Base-by-base conservation (phyloP, 768 basidiomycete genomes). In the Leccinum arenicola region DNA sequence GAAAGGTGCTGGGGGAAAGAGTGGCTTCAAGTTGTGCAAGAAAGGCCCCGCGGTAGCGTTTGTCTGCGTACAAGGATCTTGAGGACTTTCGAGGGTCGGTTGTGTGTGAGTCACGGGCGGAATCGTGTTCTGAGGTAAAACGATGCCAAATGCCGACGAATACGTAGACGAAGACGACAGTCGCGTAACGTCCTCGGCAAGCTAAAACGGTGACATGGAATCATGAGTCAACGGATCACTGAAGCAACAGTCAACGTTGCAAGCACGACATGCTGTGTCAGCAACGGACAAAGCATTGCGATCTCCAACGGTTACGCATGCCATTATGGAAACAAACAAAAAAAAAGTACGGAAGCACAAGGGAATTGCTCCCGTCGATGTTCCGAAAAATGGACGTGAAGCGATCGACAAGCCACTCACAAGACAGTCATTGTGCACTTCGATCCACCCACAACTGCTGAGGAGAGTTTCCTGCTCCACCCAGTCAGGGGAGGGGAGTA, bases 1-100 rank as follows among this genome's bases (percentile, higher is more conserved):
- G 72, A 89, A 92, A 17, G 91, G 90, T 21, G 87, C 83, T 17
- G 89, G 89, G 27, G 85, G 83, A 69, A 91, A 88, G 40, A 92
- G 73, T 6, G 86, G 80, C 40, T 80, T 79, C 61, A 88, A 64
- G 57, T 78, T 72, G 40, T 83, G 80, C 48, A 92, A 75, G 69
- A 80, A 79, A 49, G 74, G 67, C 19, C 61, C 64, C 5, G 64
- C 61, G 17, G 74, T 66, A 29, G 54, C 7, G 47, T 11, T 55
- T 29, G 69, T 61, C 50, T 72, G 70, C 10, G 75, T 63, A 45
- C 1, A n/a, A 35, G 61, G 50, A 4, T 63, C 65, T 71, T 69
- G 55, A 69, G 69, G 52, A 69, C 63, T 38, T 68, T 69, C 54
- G 59, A 67, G 64, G 25, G 61, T 64, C 52, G 64, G 63, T 54